Base-by-base conservation (phyloP, 495 filamentous ascomycete genomes). In the Tuber melanosporum region DNA sequence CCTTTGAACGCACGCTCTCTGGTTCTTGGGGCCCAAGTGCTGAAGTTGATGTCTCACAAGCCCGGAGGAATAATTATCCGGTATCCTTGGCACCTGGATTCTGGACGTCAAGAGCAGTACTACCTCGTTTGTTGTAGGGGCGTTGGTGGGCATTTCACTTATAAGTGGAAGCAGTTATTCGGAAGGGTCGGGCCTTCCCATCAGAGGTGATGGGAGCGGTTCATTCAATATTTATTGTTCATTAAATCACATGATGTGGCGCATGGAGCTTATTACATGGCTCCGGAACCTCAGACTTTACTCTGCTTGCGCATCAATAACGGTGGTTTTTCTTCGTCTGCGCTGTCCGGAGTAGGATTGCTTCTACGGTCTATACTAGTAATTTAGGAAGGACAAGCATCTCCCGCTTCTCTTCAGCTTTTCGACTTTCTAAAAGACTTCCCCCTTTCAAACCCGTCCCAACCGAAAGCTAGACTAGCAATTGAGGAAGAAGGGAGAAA, bases 381-480 rank as follows among this genome's bases (percentile, higher is more conserved):
- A 89, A 73, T 91, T 91, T 70, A 70, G 73, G 39, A 74, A 74
- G 49, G 72, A 77, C 44, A 39, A 72, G 12, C 89, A 92, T 57
- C 86, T 95, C 2, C 92, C 92, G 0, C 95, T 90, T 79, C 85
- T 95, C 0, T 91, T 92, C 10, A 95, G 94, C 84, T 91, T 95
- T 70, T 86, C 94, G 3, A 94, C 91, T 12, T 92, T 94, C 77
- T 86, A 87, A 75, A 93, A 94, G 84, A 92, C 93, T 0, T 88
- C 95, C 0, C 92, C 91, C 1, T 87, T 95, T n/a, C 93, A 95
- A 82, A 88, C 94, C 44, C 92, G 94, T 77, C 93, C 91, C 15
- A 86, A 93, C 84, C 91, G 91, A 76, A 83, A 85, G 3, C 88
- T 95, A 9, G 88, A 92, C 0, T 83, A 85, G 19, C 86, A 90